phyloP scores from a whole-genome alignment of 2,329 filamentous ascomycete genomes.

The Pyrenophora seminiperda region DNA sequence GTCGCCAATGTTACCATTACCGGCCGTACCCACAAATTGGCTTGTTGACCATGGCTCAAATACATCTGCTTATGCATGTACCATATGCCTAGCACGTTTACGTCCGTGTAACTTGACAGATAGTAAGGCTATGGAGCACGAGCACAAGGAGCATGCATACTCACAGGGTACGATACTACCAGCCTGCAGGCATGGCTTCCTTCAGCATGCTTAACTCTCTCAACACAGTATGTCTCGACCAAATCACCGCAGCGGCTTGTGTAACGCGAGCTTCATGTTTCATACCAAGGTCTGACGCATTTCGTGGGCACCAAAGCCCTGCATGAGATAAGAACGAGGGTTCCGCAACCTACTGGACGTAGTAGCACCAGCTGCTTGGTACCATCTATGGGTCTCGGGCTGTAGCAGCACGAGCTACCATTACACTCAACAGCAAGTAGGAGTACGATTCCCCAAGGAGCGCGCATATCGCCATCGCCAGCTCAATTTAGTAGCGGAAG shows the following conservation, averaged over 20 bases:
- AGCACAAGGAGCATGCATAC: neutral
- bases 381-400: neutral
- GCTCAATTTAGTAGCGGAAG: neutral
- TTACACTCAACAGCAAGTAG: neutral
- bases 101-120: neutral
- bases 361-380: slow-evolving; percentile 1
- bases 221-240: neutral
- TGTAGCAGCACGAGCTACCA: neutral
- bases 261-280: neutral
- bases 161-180: neutral
- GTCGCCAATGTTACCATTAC: slow-evolving; percentile 5
- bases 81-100: slow-evolving; percentile 1
- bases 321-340: neutral
- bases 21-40: slow-evolving; percentile 1
- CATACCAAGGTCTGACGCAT: neutral
- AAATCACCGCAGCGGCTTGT: neutral
- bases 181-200: slow-evolving; percentile 1
- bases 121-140: slow-evolving; percentile 10
- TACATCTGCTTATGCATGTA: slow-evolving; percentile 3
- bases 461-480: neutral
- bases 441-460: neutral
- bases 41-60: slow-evolving; percentile 1
- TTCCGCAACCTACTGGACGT: neutral
- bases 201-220: neutral
- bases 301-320: neutral